phyloP scores from a whole-genome alignment of 2,329 filamentous ascomycete species.

The Aspergillus sp. region DNA sequence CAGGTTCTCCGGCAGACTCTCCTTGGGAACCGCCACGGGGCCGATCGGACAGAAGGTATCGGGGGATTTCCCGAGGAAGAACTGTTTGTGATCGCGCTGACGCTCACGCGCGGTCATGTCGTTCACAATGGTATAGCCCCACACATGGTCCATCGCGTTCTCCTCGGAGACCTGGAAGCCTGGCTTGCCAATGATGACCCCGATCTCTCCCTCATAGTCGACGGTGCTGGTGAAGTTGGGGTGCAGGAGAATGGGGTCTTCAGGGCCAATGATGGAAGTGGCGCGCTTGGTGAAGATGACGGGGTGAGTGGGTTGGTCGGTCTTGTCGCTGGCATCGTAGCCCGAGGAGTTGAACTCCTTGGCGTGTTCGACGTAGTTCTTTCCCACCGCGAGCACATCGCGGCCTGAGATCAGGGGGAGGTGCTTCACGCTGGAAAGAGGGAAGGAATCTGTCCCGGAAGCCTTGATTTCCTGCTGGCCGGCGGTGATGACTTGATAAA shows the following conservation, averaged over 20 bases:
- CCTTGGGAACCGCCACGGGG: slow-evolving; percentile 51
- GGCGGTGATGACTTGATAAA: slow-evolving; percentile 55
- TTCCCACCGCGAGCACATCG: slow-evolving; percentile 57
- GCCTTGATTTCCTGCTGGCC: slow-evolving; percentile 29
- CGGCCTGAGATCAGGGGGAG: slow-evolving; percentile 49
- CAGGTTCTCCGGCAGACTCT: slow-evolving; percentile 44
- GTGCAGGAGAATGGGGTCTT: slow-evolving; percentile 49
- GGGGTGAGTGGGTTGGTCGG: slow-evolving; percentile 51
- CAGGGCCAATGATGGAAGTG: slow-evolving; percentile 53
- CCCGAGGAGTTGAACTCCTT: slow-evolving; percentile 58
- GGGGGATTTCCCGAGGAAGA: slow-evolving; percentile 57
- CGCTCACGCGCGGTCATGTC: slow-evolving; percentile 56
- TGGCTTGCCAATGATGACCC: slow-evolving; percentile 54
- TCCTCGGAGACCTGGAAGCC: slow-evolving; percentile 45
- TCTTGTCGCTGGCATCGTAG: slow-evolving; percentile 56
- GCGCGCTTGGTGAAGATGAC: slow-evolving; percentile 58
- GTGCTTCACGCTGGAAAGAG: slow-evolving; percentile 39
- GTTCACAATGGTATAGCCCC: slow-evolving; percentile 59
- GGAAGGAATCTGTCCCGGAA: slow-evolving; percentile 1
- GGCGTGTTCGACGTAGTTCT: slow-evolving; percentile 59
- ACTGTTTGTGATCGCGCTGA: slow-evolving; percentile 61
- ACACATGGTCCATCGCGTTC: slow-evolving; percentile 52
- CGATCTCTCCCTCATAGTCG: slow-evolving; percentile 59
- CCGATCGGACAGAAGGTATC: slow-evolving; percentile 60
- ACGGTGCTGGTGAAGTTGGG: slow-evolving; percentile 48